Conservation (phyloP, 768 basidiomycete species). For the Dacryopinax spathularia region DNA sequence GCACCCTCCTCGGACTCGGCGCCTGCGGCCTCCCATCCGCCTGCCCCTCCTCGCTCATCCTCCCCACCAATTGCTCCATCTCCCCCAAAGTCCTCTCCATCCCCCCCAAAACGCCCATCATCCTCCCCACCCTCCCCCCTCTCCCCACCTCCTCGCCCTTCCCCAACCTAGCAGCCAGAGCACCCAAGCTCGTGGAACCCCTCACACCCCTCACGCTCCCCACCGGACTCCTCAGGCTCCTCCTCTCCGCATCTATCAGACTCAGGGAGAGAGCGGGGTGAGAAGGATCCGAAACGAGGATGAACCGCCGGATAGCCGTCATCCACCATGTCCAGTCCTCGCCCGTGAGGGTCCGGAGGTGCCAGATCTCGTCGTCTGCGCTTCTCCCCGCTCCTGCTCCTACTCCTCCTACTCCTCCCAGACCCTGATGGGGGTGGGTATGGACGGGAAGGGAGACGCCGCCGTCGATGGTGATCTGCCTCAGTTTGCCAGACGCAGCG, state of each 20-base stretch:
- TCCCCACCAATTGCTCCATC: conserved; percentile 35
- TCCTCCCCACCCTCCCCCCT: neutral
- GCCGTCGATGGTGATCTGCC: conserved; percentile 70
- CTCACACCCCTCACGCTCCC: conserved; percentile 19
- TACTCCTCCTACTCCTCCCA: no score
- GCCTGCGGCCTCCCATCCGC: no score
- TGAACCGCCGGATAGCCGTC: conserved; percentile 60
- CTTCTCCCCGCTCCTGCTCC: no score
- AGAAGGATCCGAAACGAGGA: no score
- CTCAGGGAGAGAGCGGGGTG: no score
- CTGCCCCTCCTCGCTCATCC: conserved; percentile 41
- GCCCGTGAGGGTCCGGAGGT: conserved; percentile 57
- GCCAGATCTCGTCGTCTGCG: conserved; percentile 38
- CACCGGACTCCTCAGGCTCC: conserved; percentile 26
- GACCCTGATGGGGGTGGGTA: no score
- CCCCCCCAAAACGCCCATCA: neutral
- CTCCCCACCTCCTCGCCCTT: neutral
- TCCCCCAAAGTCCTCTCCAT: conserved; percentile 2
- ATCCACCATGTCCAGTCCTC: conserved; percentile 67
- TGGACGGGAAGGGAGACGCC: no score
- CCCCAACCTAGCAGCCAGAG: neutral
- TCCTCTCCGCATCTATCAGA: no score
- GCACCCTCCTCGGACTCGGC: neutral
- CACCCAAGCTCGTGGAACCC: neutral
- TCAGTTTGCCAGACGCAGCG: conserved; percentile 50